Conservation (phyloP, 1,139 yeast genomes). For the Debaryomyces robertsiae region DNA sequence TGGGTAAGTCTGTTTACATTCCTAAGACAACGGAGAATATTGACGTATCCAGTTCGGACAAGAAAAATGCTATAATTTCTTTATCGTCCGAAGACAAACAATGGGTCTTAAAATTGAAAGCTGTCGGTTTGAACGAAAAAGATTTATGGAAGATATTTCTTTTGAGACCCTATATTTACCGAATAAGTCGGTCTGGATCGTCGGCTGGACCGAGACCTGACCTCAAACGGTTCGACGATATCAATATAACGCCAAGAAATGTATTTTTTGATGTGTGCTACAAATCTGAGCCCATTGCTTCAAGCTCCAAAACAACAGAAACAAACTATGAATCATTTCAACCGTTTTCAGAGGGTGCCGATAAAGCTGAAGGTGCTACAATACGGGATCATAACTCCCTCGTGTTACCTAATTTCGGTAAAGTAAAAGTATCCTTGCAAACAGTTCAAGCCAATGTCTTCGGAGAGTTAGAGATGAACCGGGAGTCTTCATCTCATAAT, state of each 20-base stretch:
- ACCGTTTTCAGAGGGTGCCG: background rate
- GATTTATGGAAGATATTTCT: constrained; percentile 85
- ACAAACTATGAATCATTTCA: constrained; percentile 21
- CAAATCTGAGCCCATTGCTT: constrained; percentile 43
- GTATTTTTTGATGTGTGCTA: constrained; percentile 65
- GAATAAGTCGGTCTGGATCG: constrained; percentile 46
- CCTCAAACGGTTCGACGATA: constrained; percentile 14
- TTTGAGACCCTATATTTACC: constrained; percentile 65
- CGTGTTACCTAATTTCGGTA: constrained; percentile 36
- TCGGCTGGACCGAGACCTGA: constrained; percentile 11
- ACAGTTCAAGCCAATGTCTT: constrained; percentile 62
- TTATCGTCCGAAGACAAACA: constrained; percentile 68
- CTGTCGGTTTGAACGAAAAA: constrained; percentile 67
- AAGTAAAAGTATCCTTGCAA: constrained; percentile 53
- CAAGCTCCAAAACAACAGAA: constrained; percentile 22
- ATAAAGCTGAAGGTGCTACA: constrained; percentile 12
- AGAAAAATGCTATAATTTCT: constrained; percentile 21
- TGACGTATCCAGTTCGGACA: constrained; percentile 20
- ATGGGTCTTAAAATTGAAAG: constrained; percentile 70
- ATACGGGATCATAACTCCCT: constrained; percentile 26
- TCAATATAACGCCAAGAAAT: constrained; percentile 52
- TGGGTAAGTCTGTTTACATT: constrained; percentile 45
- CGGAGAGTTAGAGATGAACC: constrained; percentile 54
- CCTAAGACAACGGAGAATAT: constrained; percentile 24
- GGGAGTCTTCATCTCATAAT: constrained; percentile 15